These are phyloP conservation scores for Aegilops speltoides DNA, from an alignment of 176 grass and related monocot genomes.

Conservation along the genomic window DNA sequence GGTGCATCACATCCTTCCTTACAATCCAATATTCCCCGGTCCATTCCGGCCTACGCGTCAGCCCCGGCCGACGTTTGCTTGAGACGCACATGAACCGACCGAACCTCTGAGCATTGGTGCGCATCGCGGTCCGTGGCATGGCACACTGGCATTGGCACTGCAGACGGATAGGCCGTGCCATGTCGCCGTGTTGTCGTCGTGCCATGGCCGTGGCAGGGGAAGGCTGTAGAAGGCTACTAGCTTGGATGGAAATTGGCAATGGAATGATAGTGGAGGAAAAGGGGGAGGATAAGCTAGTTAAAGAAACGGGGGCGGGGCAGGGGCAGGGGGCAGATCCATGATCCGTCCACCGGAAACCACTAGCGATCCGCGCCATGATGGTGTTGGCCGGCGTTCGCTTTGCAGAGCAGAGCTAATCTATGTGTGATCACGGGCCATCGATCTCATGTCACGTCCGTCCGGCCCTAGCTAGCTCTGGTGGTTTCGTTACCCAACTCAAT, in stretches of 20 bases:
- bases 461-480: not conserved
- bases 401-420: not conserved
- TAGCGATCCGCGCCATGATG: conserved; percentile 6
- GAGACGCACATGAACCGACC: not conserved
- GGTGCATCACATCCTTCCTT: not conserved
- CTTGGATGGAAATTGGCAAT: not conserved
- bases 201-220: not conserved
- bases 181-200: not conserved
- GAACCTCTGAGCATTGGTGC: not conserved
- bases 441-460: conserved; percentile 23
- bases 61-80: not conserved
- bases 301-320: not conserved
- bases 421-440: not conserved
- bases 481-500: not conserved
- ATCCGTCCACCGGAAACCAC: conserved; percentile 1
- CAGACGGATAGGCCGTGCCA: not conserved
- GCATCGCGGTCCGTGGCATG: not conserved
- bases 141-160: not conserved
- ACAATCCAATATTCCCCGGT: not conserved
- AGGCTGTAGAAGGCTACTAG: not conserved
- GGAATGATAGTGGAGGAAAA: conserved; percentile 24
- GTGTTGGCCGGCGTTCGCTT: not conserved
- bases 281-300: not conserved
- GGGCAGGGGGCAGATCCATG: not conserved
- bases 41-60: not conserved